These are phyloP conservation scores for Nectriaceae sp. DNA, from an alignment of 2,329 filamentous ascomycete genomes.

Conservation along the genomic window DNA sequence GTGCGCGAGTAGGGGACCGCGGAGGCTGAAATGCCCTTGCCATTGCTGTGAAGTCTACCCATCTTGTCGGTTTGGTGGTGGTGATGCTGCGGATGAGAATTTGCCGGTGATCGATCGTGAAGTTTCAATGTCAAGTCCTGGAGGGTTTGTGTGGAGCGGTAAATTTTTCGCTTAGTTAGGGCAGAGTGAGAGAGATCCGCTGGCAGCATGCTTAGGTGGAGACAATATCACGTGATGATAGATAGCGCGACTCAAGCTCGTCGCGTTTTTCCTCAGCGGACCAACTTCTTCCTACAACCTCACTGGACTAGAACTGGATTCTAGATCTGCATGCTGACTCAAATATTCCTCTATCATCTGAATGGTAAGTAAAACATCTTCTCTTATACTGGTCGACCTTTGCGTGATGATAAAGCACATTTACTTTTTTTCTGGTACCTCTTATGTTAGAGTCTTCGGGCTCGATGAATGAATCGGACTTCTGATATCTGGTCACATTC, in stretches of 20 bases:
- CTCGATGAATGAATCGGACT: conserved; percentile 84
- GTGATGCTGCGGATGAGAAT: conserved; percentile 34
- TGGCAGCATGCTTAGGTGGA: conserved; percentile 1
- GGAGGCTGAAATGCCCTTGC: conserved; percentile 97
- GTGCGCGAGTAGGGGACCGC: conserved; percentile 96
- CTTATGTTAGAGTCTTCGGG: conserved; percentile 79
- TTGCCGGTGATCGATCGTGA: conserved; percentile 29
- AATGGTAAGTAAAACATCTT: conserved; percentile 36
- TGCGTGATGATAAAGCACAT: conserved; percentile 72
- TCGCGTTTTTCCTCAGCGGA: conserved; percentile 13
- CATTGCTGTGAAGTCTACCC: conserved; percentile 98
- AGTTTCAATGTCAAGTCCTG: conserved; percentile 22
- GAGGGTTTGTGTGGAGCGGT: conserved; percentile 42
- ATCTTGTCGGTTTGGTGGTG: conserved; percentile 61
- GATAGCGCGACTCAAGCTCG: conserved; percentile 6
- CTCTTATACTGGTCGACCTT: conserved; percentile 24
- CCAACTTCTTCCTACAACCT: conserved; percentile 6
- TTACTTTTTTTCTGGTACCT: conserved; percentile 89
- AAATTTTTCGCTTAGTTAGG: conserved; percentile 51
- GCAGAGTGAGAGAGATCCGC: conserved; percentile 31
- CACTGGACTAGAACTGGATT: background rate
- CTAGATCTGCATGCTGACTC: conserved; percentile 35
- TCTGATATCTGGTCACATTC: conserved; percentile 58
- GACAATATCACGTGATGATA: conserved; percentile 14
- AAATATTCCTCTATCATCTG: conserved; percentile 2